Conservation (phyloP, 441 rosid genomes). For the Erysimum cheiri region DNA sequence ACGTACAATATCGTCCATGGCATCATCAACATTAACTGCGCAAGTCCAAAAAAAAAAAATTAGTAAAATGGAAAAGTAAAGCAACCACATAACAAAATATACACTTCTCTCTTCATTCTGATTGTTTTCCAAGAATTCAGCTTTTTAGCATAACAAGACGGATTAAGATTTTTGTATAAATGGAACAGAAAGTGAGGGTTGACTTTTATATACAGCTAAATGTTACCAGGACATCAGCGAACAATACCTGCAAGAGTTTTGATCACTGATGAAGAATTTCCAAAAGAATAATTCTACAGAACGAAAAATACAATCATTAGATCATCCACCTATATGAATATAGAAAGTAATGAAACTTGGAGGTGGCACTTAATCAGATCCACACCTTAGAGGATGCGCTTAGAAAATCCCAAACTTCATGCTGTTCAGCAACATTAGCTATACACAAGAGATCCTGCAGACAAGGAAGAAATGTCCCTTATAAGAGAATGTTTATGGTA, state of each 20-base stretch:
- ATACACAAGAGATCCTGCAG: conserved; percentile 92
- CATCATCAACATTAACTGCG: conserved; percentile 97
- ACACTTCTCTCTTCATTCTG: conserved; percentile 9
- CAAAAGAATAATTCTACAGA: conserved; percentile 91
- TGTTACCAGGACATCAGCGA: conserved; percentile 29
- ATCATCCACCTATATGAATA: conserved; percentile 25
- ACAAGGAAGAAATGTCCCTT: conserved; percentile 22
- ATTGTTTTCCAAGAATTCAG: not conserved
- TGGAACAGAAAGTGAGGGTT: not conserved
- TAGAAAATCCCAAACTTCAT: conserved; percentile 99
- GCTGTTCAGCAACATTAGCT: conserved; percentile 98
- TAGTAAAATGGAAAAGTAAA: conserved; percentile 24
- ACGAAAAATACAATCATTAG: conserved; percentile 36
- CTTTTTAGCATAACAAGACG: conserved; percentile 12
- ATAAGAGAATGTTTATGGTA: conserved; percentile 31
- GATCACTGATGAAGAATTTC: conserved; percentile 91
- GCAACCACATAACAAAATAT: conserved; percentile 18
- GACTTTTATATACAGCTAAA: conserved; percentile 15
- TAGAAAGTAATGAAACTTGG: conserved; percentile 32
- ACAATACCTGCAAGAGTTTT: conserved; percentile 88
- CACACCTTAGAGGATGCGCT: conserved; percentile 87
- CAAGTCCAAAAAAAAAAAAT: conserved; percentile 26
- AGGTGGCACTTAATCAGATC: conserved; percentile 36
- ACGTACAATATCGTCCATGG: conserved; percentile 92
- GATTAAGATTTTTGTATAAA: not conserved